Evolutionary conservation across 176 grass and related monocot species (phyloP).

Genomic region (Oryza brachyantha): DNA sequence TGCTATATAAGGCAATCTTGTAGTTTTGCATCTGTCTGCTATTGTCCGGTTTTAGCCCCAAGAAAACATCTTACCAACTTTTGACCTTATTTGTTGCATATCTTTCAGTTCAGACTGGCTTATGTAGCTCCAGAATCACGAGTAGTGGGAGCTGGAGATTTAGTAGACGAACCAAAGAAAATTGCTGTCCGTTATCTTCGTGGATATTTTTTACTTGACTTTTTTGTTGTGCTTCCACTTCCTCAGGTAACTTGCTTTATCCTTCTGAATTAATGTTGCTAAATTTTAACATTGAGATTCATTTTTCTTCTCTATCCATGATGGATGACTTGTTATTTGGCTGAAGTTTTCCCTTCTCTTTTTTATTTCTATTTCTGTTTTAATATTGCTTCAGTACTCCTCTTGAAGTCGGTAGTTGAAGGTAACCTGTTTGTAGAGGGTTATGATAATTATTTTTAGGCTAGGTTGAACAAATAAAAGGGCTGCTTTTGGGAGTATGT

Average conservation of each 20-base stretch:
- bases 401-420: neutral
- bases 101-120: constrained; percentile 86
- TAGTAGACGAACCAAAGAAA: constrained; percentile 87
- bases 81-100: constrained; percentile 2
- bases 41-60: neutral
- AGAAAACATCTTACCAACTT: neutral
- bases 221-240: constrained; percentile 87
- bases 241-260: constrained; percentile 61
- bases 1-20: neutral
- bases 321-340: neutral
- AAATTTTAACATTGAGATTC: constrained; percentile 18
- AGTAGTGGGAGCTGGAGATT: constrained; percentile 85
- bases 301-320: neutral
- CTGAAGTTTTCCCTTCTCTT: neutral
- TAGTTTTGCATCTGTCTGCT: neutral
- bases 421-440: neutral
- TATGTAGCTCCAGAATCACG: constrained; percentile 94
- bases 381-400: neutral
- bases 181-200: constrained; percentile 76
- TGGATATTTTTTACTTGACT: constrained; percentile 83
- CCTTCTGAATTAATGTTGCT: neutral
- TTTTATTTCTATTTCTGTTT: neutral
- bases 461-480: neutral
- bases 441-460: neutral
- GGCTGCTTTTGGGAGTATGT: neutral